phyloP scores from a whole-genome alignment of 108 stramenopile species.

The Parietichytrium sp. region DNA sequence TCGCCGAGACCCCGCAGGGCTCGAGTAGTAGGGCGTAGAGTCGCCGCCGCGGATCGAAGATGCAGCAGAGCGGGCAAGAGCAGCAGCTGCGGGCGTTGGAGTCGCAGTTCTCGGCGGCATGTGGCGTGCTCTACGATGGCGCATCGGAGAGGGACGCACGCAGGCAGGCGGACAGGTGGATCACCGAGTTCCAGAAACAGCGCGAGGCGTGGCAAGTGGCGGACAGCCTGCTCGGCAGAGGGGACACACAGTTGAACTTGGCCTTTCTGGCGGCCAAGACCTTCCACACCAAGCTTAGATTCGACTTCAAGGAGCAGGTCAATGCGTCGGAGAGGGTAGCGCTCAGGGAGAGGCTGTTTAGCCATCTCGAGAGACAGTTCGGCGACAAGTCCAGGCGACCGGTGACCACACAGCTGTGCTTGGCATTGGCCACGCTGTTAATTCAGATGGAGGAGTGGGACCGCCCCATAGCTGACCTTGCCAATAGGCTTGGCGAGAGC shows the following conservation, averaged over 20 bases:
- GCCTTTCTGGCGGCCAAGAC: slow-evolving; percentile 36
- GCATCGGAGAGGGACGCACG: no score
- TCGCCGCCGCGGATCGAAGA: no score
- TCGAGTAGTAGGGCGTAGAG: no score
- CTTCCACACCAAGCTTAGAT: slow-evolving; percentile 2
- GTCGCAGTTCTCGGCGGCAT: no score
- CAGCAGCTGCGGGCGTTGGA: no score
- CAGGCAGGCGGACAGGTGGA: slow-evolving; percentile 26
- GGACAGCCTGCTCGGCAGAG: neutral
- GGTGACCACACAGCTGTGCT: slow-evolving; percentile 16
- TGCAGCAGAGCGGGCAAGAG: no score
- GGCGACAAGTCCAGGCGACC: neutral
- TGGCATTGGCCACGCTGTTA: neutral
- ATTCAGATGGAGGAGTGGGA: slow-evolving; percentile 33
- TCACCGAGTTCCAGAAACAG: slow-evolving; percentile 22
- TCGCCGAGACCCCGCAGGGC: no score
- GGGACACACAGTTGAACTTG: neutral
- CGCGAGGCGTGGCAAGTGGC: neutral
- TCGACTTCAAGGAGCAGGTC: neutral
- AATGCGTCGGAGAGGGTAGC: neutral
- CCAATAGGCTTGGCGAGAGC: neutral
- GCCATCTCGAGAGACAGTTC: neutral
- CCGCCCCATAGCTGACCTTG: slow-evolving; percentile 1
- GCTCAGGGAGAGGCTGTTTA: slow-evolving; percentile 2
- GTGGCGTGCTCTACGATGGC: no score